phyloP scores from a whole-genome alignment of 306 rosid species.

The Senna siamea region DNA sequence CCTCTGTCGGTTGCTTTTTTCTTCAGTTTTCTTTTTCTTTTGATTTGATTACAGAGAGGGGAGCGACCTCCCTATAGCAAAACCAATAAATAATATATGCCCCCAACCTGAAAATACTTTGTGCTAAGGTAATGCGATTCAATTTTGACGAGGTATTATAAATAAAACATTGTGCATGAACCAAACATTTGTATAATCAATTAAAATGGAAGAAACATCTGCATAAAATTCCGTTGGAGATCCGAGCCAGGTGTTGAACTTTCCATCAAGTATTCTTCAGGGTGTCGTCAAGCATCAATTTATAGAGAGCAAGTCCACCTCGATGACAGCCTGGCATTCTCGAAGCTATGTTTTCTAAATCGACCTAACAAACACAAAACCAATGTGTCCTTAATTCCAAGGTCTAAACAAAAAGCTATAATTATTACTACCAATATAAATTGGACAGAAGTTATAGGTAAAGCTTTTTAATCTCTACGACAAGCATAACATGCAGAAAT shows the following conservation, averaged over 20 bases:
- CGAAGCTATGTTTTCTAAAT: constrained; percentile 70
- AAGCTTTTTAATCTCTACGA: no score
- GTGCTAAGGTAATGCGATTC: constrained; percentile 4
- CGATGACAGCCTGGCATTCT: constrained; percentile 96
- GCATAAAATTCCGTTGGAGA: constrained; percentile 12
- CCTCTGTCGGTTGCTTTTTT: no score
- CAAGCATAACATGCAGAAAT: no score
- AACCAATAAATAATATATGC: no score
- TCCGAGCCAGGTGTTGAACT: constrained; percentile 17
- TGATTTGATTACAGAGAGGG: no score
- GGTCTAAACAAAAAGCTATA: neutral
- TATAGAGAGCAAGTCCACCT: constrained; percentile 84
- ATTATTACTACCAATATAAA: neutral
- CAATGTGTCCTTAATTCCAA: constrained; percentile 44
- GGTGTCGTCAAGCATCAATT: constrained; percentile 63
- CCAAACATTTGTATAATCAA: constrained; percentile 13
- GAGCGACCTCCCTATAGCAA: no score
- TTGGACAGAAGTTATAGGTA: no score
- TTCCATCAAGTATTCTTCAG: constrained; percentile 49
- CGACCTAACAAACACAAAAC: constrained; percentile 60
- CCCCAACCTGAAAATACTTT: no score
- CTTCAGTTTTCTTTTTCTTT: no score
- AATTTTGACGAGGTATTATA: neutral
- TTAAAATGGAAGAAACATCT: constrained; percentile 17
- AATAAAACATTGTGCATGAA: constrained; percentile 25